phyloP scores from a whole-genome alignment of 768 basidiomycete species.

The Candolleomyces eurysporus region DNA sequence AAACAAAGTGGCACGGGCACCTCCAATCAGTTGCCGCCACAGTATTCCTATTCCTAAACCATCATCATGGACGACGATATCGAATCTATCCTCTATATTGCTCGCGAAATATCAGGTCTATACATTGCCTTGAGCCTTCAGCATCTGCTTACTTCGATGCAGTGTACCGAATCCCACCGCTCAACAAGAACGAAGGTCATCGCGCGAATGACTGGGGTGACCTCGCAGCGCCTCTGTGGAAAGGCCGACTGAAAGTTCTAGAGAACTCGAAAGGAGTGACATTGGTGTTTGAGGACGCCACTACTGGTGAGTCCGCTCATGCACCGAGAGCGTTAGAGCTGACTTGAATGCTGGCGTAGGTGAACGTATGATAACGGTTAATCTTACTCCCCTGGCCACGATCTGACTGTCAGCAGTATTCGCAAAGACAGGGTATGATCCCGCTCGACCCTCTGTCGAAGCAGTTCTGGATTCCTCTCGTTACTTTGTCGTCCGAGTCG shows the following conservation, averaged over 20 bases:
- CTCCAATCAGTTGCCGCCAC: neutral
- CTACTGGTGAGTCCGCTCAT: constrained; percentile 56
- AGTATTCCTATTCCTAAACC: constrained; percentile 9
- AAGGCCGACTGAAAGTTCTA: constrained; percentile 82
- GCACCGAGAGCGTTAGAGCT: too few relatives aligned
- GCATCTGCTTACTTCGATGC: constrained; percentile 2
- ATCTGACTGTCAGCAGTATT: constrained; percentile 57
- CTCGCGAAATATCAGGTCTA: constrained; percentile 87
- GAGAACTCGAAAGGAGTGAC: constrained; percentile 69
- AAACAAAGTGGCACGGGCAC: neutral
- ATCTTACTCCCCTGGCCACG: constrained; percentile 3
- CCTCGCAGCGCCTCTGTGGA: constrained; percentile 82
- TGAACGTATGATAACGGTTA: constrained; percentile 53
- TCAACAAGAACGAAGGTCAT: constrained; percentile 85
- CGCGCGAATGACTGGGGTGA: constrained; percentile 94
- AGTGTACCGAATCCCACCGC: constrained; percentile 92
- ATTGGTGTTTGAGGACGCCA: constrained; percentile 77
- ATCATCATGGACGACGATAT: constrained; percentile 71
- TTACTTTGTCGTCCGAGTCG: constrained; percentile 91
- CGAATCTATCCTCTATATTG: constrained; percentile 86
- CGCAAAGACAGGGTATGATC: constrained; percentile 82
- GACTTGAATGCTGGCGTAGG: constrained; percentile 28
- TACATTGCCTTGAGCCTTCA: constrained; percentile 4
- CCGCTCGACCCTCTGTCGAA: constrained; percentile 80
- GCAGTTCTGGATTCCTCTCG: constrained; percentile 94